Percentiles rank a stretch among this genome's conserved stretches.
Conservation (phyloP, 2,329 filamentous ascomycete species). For the Geosmithia putterillii region DNA sequence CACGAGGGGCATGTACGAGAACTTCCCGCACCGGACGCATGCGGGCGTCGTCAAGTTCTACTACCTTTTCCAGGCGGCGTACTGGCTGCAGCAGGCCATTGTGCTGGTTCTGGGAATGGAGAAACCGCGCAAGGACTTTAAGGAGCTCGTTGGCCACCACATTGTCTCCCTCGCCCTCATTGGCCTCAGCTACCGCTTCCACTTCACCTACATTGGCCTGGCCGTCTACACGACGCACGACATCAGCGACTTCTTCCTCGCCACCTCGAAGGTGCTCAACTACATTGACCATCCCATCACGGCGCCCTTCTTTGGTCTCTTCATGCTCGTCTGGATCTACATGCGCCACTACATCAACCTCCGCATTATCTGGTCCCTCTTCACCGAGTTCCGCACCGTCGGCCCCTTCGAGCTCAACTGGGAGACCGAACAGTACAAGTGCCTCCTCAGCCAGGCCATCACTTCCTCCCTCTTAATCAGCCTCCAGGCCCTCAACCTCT, state of each 20-base stretch:
- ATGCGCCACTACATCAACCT: constrained; percentile 78
- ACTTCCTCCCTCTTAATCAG: constrained; percentile 50
- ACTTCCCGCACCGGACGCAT: constrained; percentile 73
- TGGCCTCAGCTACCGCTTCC: constrained; percentile 80
- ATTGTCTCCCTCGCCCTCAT: constrained; percentile 81
- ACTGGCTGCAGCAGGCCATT: constrained; percentile 91
- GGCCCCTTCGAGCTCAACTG: constrained; percentile 68
- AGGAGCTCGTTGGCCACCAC: constrained; percentile 84
- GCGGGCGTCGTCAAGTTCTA: constrained; percentile 83
- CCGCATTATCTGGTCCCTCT: constrained; percentile 60
- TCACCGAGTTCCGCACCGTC: constrained; percentile 63
- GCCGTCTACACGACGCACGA: constrained; percentile 93
- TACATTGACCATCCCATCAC: constrained; percentile 73
- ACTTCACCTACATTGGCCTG: constrained; percentile 91
- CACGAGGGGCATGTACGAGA: constrained; percentile 79
- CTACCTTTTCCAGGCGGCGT: constrained; percentile 86
- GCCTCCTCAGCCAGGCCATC: constrained; percentile 55
- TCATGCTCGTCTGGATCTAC: constrained; percentile 80
- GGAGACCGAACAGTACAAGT: constrained; percentile 68
- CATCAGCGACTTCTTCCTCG: constrained; percentile 90
- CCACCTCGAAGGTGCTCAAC: constrained; percentile 84
- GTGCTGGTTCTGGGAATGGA: constrained; percentile 79
- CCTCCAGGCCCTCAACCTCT: constrained; percentile 65
- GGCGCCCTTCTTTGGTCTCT: constrained; percentile 73
- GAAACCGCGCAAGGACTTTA: constrained; percentile 90